Base-by-base conservation (phyloP, 1,139 yeast genomes). In the Kluyveromyces marxianus region DNA sequence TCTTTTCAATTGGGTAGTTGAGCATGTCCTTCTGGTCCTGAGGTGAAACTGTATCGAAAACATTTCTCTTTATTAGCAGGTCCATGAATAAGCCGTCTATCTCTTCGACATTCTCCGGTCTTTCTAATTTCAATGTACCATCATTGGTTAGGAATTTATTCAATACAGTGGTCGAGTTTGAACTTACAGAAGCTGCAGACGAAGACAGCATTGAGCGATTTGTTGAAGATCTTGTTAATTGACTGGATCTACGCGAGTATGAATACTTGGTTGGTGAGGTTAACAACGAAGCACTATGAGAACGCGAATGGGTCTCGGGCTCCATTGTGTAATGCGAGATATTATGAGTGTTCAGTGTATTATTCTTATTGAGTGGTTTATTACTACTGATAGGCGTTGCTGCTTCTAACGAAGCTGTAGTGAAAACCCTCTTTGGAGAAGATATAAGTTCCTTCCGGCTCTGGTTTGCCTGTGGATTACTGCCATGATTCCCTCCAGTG, bases 21-120 rank as follows among this genome's bases (percentile, higher is more conserved):
- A 80, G 71, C 84, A 92, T 81, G 62, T 87, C 95, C 51, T 74
- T 77, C 54, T 83, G 83, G 7, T 95, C 95, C 48, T 77, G 79
- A 28, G 78, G 77, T 0, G 96, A 95, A 42, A 89, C 71, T 46
- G 85, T 78, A 55, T 82, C 80, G 63, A 87, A 84, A 14, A 62
- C 59, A 61, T 89, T 95, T 57, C 97, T 76, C 57, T 84, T 83
- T 48, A 81, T 83, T 89, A 86, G 79, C 51, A 84, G 73, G 48
- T 79, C 83, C 48, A 77, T 73, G 60, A 83, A 84, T 75, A 81
- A 68, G 46, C 74, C 67, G 54, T 83, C 88, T 36, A 84, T 76
- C 54, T 80, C 88, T 54, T 69, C 69, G 2, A 71, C 75, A 53
- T 81, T 77, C 7, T 66, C 59, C 0, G 92, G 92, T 56, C 74